A percentile compares a stretch with the other conserved stretches of the same genome.
These are phyloP conservation scores for Suhomyces canberraensis DNA, from an alignment of 805 yeast genomes.

Conservation along the genomic window DNA sequence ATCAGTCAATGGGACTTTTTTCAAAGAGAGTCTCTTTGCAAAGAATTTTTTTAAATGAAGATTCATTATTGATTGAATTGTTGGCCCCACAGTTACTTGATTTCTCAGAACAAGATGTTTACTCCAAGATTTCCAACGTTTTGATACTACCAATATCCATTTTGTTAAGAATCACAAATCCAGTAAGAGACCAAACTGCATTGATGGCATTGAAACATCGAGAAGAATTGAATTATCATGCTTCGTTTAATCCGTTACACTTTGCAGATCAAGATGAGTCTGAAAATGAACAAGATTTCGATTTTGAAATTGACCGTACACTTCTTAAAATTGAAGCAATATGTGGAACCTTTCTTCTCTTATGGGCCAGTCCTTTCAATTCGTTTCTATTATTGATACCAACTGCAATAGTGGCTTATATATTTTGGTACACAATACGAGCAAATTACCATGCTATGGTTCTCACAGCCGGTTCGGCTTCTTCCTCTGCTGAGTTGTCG, in stretches of 20 bases:
- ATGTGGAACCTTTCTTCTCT: conserved; percentile 25
- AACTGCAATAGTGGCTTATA: conserved; percentile 6
- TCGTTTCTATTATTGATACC: conserved; percentile 9
- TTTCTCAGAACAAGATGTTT: conserved; percentile 9
- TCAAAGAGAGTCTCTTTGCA: not conserved
- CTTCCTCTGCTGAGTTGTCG: not conserved
- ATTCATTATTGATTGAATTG: conserved; percentile 6
- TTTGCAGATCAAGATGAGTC: conserved; percentile 2
- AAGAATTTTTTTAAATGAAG: conserved; percentile 3
- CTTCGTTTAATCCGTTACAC: not conserved
- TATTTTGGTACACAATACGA: conserved; percentile 6
- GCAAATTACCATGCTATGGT: conserved; percentile 4
- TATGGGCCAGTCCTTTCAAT: conserved; percentile 11
- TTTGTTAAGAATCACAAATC: conserved; percentile 27
- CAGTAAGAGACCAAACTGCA: conserved; percentile 27
- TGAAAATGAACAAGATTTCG: conserved; percentile 10
- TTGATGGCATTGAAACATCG: conserved; percentile 2
- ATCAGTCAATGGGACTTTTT: not conserved
- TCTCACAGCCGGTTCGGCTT: not conserved
- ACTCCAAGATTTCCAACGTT: conserved; percentile 12
- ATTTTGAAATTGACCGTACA: conserved; percentile 16
- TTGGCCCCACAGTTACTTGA: conserved; percentile 16
- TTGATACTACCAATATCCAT: conserved; percentile 22
- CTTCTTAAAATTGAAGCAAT: conserved; percentile 28
- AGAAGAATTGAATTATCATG: not conserved